Base-by-base conservation (phyloP, 176 grass and related monocot species). In the Eragrostis nindensis region DNA sequence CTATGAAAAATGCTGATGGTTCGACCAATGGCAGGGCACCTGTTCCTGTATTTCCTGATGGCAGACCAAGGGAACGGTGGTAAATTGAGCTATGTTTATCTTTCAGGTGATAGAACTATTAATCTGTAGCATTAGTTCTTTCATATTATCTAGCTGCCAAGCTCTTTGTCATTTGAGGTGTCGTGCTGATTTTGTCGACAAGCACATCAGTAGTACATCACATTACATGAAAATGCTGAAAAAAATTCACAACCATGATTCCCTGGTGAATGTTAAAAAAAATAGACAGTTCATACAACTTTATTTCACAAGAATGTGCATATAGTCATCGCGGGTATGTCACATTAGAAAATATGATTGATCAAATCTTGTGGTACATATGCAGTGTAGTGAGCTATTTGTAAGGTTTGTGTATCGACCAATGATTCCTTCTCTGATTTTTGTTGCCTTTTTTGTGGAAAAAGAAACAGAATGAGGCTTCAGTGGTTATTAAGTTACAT, bases 31-130 rank as follows among this genome's bases (percentile, higher is more conserved):
- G 73, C 56, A 78, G 70, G 65, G 61, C 81, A 9, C 71, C 73
- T 53, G 56, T 43, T 83, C 96, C 90, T 77, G 74, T 87, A 84
- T 86, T 95, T 90, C 92, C 92, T 56, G 96, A 99, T 70, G 96
- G 92, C 62, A 93, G 68, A 39, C 82, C 73, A 39, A 95, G 96
- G 76, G 92, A 93, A 79, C 82, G 79, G 68, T 99, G 92, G 96
- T 99, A 91, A 84, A 74, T 30, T 56, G 40, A 73, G 70, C 4
- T 80, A 66, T 70, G 70, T 29, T 42, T 11, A 40, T 17, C 41
- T 71, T 72, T 60, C 50, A 14, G 36, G 24, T 89, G 66, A 25
- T 89, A 89, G 71, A 81, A 49, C 40, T 57, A 7, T 53, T 81
- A 57, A 64, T 59, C 27, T 50, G 22, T 72, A 22, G 42, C 50